These are phyloP conservation scores for Citrus glauca DNA, from an alignment of 345 rosid genomes.

Conservation along the genomic window DNA sequence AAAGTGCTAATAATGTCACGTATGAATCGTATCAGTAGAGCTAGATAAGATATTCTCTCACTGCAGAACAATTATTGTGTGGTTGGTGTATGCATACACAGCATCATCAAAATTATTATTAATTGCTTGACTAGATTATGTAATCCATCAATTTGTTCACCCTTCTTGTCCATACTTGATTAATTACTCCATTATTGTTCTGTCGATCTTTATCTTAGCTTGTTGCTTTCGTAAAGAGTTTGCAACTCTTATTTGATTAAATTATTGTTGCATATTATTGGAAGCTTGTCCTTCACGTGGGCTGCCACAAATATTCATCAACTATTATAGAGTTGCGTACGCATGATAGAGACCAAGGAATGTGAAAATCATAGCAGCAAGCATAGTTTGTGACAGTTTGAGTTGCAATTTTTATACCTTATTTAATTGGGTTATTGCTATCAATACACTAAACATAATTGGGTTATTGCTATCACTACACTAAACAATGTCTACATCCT, in stretches of 20 bases:
- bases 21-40: not conserved
- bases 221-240: not conserved
- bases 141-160: not conserved
- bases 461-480: too few species aligned
- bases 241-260: not conserved
- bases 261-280: not conserved
- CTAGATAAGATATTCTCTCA: slow-evolving; percentile 19
- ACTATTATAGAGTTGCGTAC: not conserved
- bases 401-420: not conserved
- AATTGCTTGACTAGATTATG: not conserved
- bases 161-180: not conserved
- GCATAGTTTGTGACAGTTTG: not conserved
- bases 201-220: slow-evolving; percentile 7
- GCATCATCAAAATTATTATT: not conserved
- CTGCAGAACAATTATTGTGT: not conserved
- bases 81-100: not conserved
- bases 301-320: not conserved
- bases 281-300: slow-evolving; percentile 5
- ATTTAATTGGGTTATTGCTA: not conserved
- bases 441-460: too few species aligned
- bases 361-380: slow-evolving; percentile 38
- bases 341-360: not conserved
- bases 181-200: slow-evolving; percentile 4
- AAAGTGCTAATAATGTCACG: slow-evolving; percentile 7
- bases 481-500: slow-evolving; percentile 13